Conservation (phyloP, 352 stramenopile genomes). For the Pythium coloratum region DNA sequence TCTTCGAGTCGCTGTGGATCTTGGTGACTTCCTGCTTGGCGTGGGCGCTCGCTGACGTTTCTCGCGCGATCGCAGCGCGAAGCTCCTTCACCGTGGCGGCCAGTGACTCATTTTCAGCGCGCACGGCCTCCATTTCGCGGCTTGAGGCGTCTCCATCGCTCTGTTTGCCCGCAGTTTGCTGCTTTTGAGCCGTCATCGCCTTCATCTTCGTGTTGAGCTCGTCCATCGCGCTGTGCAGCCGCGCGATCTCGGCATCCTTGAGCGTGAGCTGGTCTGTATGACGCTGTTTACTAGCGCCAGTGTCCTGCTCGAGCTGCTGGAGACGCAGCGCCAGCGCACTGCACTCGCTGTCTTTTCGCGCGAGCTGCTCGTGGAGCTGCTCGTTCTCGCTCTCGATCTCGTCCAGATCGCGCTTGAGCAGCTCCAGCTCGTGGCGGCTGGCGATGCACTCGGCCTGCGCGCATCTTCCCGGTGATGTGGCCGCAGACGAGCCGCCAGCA, state of each 20-base stretch:
- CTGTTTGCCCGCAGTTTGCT: not conserved
- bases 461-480: constrained; percentile 29
- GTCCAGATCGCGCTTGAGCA: constrained; percentile 55
- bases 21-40: constrained; percentile 33
- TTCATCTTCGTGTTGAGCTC: constrained; percentile 24
- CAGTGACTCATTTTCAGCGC: constrained; percentile 41
- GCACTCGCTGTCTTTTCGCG: constrained; percentile 34
- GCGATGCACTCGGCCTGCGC: constrained; percentile 60
- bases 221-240: constrained; percentile 23
- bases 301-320: constrained; percentile 14
- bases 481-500: not conserved
- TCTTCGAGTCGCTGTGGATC: constrained; percentile 42
- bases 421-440: constrained; percentile 62
- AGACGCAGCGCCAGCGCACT: constrained; percentile 17
- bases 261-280: constrained; percentile 14
- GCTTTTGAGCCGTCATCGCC: constrained; percentile 1
- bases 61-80: constrained; percentile 32
- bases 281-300: constrained; percentile 18
- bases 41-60: constrained; percentile 37
- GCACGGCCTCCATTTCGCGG: constrained; percentile 25
- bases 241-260: constrained; percentile 34
- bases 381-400: constrained; percentile 68
- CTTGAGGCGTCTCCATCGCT: constrained; percentile 9
- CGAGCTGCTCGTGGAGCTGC: constrained; percentile 61
- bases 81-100: constrained; percentile 39